phyloP scores from a whole-genome alignment of 352 stramenopile genomes.

The Globisporangium irregulare region DNA sequence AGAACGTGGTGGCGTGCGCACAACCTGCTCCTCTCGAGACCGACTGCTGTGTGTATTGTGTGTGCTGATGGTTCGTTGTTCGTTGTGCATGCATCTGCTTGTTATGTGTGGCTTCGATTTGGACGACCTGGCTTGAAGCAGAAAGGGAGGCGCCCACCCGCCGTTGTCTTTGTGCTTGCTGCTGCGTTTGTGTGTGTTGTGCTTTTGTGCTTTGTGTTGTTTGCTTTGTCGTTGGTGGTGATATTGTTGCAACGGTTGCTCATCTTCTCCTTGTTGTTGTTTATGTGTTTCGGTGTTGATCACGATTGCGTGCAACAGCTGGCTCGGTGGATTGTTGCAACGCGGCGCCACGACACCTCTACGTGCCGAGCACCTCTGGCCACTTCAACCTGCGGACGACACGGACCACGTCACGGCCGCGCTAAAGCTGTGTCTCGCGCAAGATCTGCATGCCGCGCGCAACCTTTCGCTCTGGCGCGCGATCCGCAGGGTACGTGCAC shows the following conservation, averaged over 20 bases:
- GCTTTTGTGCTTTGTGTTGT: neutral
- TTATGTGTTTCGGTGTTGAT: neutral
- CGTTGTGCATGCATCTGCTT: neutral
- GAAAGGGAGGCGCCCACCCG: neutral
- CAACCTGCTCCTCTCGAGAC: neutral
- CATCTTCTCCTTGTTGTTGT: neutral
- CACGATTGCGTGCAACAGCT: conserved; percentile 17
- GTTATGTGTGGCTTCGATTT: neutral
- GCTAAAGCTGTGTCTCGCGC: conserved; percentile 24
- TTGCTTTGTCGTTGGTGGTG: neutral
- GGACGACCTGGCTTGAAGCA: neutral
- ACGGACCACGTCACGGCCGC: conserved; percentile 10
- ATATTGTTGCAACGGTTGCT: neutral
- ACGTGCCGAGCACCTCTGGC: conserved; percentile 36
- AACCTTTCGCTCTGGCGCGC: conserved; percentile 39
- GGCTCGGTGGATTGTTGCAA: conserved; percentile 36
- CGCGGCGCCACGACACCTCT: conserved; percentile 39
- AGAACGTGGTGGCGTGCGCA: neutral
- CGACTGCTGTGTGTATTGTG: neutral
- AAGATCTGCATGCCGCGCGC: conserved; percentile 24
- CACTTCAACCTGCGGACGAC: conserved; percentile 33
- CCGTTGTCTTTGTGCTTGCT: neutral
- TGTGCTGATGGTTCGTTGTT: neutral
- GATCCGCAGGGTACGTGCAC: conserved; percentile 29
- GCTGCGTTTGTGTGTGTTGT: neutral